These are phyloP conservation scores for Tolypocladium ovalisporum DNA, from an alignment of 2,329 filamentous ascomycete genomes.

Conservation along the genomic window DNA sequence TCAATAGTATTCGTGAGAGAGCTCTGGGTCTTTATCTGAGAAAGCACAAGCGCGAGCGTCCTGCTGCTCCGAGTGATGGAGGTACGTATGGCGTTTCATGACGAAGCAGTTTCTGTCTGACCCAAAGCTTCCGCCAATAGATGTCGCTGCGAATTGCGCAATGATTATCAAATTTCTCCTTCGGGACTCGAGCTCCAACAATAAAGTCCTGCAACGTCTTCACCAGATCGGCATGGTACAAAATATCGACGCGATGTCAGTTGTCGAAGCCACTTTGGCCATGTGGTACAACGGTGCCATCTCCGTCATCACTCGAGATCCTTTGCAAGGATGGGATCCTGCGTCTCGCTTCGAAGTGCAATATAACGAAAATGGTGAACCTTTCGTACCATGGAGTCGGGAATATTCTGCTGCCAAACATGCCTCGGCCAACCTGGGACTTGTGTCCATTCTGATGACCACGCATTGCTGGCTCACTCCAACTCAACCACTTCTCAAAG, in stretches of 20 bases:
- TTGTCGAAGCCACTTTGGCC: constrained; percentile 7
- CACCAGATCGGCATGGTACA: background rate
- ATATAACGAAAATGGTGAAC: background rate
- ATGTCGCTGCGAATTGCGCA: constrained; percentile 4
- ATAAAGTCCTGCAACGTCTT: constrained; percentile 7
- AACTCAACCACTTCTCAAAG: constrained; percentile 7
- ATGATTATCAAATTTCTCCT: constrained; percentile 5
- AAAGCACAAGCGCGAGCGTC: constrained; percentile 1
- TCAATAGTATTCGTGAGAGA: constrained; percentile 4
- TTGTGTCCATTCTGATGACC: constrained; percentile 14
- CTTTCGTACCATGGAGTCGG: constrained; percentile 1
- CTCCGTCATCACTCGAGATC: constrained; percentile 5
- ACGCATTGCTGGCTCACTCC: constrained; percentile 7
- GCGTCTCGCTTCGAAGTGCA: background rate
- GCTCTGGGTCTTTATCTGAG: constrained; percentile 6
- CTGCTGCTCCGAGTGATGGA: background rate
- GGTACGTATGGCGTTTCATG: background rate
- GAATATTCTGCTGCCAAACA: constrained; percentile 5
- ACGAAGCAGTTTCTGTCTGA: background rate
- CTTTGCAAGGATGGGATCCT: constrained; percentile 7
- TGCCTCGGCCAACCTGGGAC: constrained; percentile 11
- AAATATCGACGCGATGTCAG: constrained; percentile 1
- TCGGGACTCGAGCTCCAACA: constrained; percentile 1
- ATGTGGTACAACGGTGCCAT: constrained; percentile 10
- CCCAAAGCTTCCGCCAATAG: background rate